A percentile compares a stretch with the other conserved stretches of the same genome.
Evolutionary conservation across 208 protist species (phyloP).

Genomic region (Acanthamoeba sp.): DNA sequence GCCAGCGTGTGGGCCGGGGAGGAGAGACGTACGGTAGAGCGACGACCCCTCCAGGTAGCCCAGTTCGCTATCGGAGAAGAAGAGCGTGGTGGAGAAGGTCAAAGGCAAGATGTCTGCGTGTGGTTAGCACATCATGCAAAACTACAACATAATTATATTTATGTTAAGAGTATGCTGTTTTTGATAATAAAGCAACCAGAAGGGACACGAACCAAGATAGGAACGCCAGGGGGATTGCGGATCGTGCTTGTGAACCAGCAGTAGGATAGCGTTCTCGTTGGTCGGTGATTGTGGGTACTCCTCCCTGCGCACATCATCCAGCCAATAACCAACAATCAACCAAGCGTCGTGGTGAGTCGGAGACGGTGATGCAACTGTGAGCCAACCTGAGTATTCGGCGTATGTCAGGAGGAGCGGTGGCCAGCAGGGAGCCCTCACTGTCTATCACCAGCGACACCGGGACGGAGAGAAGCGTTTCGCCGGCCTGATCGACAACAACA

Average conservation of each 20-base stretch:
- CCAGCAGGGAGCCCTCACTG: neutral
- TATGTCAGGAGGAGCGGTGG: neutral
- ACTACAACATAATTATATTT: too few species aligned
- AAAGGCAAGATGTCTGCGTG: neutral
- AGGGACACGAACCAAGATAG: neutral
- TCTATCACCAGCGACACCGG: neutral
- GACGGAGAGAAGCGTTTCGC: neutral
- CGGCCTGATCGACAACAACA: neutral
- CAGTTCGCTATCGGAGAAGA: neutral
- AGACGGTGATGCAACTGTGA: too few species aligned
- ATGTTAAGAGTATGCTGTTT: too few species aligned
- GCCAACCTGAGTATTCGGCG: neutral
- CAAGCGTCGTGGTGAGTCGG: too few species aligned
- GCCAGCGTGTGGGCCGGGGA: too few species aligned
- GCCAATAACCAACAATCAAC: neutral
- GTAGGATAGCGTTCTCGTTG: neutral
- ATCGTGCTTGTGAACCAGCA: neutral
- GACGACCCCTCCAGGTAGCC: neutral
- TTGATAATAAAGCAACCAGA: too few species aligned
- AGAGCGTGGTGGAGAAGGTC: neutral
- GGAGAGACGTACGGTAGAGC: neutral
- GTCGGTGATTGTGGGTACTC: neutral
- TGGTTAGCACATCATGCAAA: too few species aligned
- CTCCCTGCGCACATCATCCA: neutral
- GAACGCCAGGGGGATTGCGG: neutral